phyloP scores from a whole-genome alignment of 2,329 filamentous ascomycete genomes.

The Colletotrichum tamarilloi region DNA sequence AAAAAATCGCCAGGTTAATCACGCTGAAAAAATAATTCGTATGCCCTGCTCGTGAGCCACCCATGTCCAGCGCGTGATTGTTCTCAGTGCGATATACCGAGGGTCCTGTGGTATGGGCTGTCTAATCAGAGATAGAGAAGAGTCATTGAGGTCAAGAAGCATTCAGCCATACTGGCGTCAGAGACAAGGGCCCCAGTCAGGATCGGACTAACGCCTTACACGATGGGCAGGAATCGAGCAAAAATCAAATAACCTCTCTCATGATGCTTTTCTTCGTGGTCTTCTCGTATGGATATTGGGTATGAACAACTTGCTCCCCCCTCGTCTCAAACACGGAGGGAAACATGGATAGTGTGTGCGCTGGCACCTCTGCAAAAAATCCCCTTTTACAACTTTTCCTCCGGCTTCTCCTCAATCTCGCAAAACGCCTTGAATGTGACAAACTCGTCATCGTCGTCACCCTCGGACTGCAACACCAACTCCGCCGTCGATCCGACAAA shows the following conservation, averaged over 20 bases:
- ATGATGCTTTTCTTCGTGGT: not conserved
- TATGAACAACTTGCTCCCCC: conserved; percentile 20
- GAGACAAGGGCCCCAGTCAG: not conserved
- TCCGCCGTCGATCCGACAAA: conserved; percentile 92
- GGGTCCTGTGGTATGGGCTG: not conserved
- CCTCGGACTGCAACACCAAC: conserved; percentile 77
- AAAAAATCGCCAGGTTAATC: too few relatives aligned
- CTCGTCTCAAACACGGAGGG: not conserved
- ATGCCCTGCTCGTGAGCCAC: too few relatives aligned
- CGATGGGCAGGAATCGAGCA: not conserved
- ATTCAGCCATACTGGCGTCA: not conserved
- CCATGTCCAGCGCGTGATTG: not conserved
- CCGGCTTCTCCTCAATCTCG: conserved; percentile 71
- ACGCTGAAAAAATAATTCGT: too few relatives aligned
- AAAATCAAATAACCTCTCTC: conserved; percentile 4
- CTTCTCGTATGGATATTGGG: conserved; percentile 14
- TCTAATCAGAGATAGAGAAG: not conserved
- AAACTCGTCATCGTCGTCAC: conserved; percentile 74
- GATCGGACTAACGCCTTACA: not conserved
- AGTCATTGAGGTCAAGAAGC: not conserved
- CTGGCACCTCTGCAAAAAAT: not conserved
- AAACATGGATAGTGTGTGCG: not conserved
- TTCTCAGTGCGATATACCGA: not conserved
- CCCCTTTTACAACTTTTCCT: conserved; percentile 43
- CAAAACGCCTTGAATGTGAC: conserved; percentile 95